phyloP scores from a whole-genome alignment of 1,139 yeast genomes.

The Kluyveromyces sp. region DNA sequence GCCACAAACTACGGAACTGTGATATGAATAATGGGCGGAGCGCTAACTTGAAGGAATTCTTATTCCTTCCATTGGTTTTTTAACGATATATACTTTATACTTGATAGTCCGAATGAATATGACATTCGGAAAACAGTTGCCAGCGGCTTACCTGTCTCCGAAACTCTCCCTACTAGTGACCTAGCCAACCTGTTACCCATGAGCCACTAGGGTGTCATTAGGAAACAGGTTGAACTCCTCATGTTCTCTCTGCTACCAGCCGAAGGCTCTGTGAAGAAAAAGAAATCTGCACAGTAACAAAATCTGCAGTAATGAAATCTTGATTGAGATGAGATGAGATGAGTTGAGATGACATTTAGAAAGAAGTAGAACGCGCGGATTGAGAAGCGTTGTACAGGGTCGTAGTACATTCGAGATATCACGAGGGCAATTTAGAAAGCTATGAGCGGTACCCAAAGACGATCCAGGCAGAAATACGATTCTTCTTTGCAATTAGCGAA shows the following conservation, averaged over 20 bases:
- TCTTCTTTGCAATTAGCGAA: constrained; percentile 31
- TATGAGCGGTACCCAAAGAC: constrained; percentile 11
- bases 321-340: constrained; percentile 1
- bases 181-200: too few relatives aligned
- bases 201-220: too few relatives aligned
- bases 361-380: not conserved
- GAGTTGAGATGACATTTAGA: not conserved
- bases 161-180: too few relatives aligned
- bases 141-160: too few relatives aligned
- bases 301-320: too few relatives aligned
- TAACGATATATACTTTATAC: not conserved
- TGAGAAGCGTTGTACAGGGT: not conserved
- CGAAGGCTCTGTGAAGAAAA: too few relatives aligned
- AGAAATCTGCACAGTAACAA: too few relatives aligned
- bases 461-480: constrained; percentile 16
- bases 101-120: not conserved
- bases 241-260: too few relatives aligned
- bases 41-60: too few relatives aligned
- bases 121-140: too few relatives aligned
- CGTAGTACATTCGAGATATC: not conserved
- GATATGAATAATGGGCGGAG: too few relatives aligned
- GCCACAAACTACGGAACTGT: not conserved
- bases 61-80: not conserved
- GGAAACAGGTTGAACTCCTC: too few relatives aligned
- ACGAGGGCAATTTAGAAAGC: not conserved